A percentile compares a stretch with the other conserved stretches of the same genome.
These are phyloP conservation scores for Zymoseptoria passerinii DNA, from an alignment of 2,329 filamentous ascomycete genomes.

Conservation along the genomic window DNA sequence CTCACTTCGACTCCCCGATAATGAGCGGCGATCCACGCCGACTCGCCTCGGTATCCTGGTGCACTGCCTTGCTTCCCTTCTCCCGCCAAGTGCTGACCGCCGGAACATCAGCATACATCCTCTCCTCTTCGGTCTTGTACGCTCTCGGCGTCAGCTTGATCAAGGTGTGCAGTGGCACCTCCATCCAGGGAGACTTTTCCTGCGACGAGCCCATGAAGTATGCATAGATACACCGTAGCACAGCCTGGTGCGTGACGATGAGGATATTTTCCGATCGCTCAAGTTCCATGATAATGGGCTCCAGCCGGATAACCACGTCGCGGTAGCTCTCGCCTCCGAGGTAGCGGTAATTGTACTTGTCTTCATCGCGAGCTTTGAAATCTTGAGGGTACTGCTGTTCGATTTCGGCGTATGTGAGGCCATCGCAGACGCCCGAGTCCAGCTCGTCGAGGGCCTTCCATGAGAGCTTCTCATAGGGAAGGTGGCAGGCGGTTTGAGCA, in stretches of 20 bases:
- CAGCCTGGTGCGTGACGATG: constrained; percentile 95
- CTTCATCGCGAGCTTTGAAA: constrained; percentile 88
- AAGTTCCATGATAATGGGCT: constrained; percentile 99
- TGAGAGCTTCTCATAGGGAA: constrained; percentile 89
- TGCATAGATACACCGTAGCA: constrained; percentile 92
- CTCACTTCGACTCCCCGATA: constrained; percentile 12
- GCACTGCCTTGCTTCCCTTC: constrained; percentile 86
- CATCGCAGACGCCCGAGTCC: constrained; percentile 92
- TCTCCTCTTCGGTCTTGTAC: constrained; percentile 84
- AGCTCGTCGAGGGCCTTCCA: constrained; percentile 99
- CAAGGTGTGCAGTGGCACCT: constrained; percentile 88
- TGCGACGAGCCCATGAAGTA: constrained; percentile 99
- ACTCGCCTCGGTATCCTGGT: constrained; percentile 45
- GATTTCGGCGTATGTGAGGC: constrained; percentile 92
- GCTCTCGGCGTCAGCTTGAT: constrained; percentile 94
- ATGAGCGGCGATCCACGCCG: constrained; percentile 13
- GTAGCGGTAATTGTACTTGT: constrained; percentile 99
- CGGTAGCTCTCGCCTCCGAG: constrained; percentile 92
- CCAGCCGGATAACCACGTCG: constrained; percentile 92
- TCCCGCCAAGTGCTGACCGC: constrained; percentile 94
- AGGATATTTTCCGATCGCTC: constrained; percentile 94
- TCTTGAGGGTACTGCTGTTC: constrained; percentile 86
- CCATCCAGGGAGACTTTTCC: constrained; percentile 93
- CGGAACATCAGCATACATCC: constrained; percentile 82
- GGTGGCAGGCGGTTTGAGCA: constrained; percentile 79